phyloP scores from a whole-genome alignment of 2,329 filamentous ascomycete species.

The Zymoseptoria passerinii region DNA sequence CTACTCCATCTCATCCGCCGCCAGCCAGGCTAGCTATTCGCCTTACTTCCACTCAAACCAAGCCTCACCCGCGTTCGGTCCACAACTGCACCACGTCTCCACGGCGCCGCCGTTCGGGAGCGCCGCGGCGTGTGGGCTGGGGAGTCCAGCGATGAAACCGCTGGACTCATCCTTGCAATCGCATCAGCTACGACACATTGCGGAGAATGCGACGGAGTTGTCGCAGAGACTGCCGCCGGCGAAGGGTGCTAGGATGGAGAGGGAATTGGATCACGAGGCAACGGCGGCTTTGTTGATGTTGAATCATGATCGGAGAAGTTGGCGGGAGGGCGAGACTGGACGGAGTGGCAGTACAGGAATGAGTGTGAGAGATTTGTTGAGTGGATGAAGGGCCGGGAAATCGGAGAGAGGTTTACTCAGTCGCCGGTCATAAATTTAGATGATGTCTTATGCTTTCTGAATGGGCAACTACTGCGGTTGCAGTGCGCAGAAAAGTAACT shows the following conservation, averaged over 20 bases:
- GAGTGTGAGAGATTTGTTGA: constrained; percentile 41
- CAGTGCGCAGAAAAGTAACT: background rate
- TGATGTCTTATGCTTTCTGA: background rate
- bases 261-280: constrained; percentile 57
- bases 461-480: background rate
- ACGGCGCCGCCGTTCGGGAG: constrained; percentile 13
- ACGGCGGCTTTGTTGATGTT: constrained; percentile 83
- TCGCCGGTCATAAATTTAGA: background rate
- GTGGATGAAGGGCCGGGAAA: constrained; percentile 18
- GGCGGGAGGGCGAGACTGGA: constrained; percentile 23
- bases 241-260: constrained; percentile 18
- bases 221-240: constrained; percentile 13
- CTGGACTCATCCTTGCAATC: constrained; percentile 37
- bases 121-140: constrained; percentile 19
- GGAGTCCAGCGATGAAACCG: constrained; percentile 45
- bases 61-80: constrained; percentile 52
- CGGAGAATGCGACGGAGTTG: constrained; percentile 21
- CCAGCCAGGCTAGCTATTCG: constrained; percentile 27
- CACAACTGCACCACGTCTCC: constrained; percentile 28
- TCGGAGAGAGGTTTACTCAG: background rate
- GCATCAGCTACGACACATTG: constrained; percentile 20
- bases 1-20: constrained; percentile 34
- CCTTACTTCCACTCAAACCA: constrained; percentile 39
- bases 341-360: constrained; percentile 24
- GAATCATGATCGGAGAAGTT: constrained; percentile 57